Evolutionary conservation across 1,139 yeast species (phyloP).

Genomic region (Cylindricascospora bacillispora): DNA sequence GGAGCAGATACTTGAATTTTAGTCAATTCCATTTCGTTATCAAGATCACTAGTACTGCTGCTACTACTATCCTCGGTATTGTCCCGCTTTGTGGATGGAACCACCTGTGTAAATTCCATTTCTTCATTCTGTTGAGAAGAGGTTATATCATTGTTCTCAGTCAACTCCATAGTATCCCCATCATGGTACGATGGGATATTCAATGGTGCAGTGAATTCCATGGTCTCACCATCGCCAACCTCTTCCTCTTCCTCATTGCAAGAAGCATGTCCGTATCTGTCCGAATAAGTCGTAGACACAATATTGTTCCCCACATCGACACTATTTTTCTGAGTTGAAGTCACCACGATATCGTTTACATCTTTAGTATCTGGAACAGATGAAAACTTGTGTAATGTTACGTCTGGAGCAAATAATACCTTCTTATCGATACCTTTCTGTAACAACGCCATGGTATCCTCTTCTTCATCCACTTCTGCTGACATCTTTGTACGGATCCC

Average conservation of each 20-base stretch:
- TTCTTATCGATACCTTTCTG: conserved; percentile 29
- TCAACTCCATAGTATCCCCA: conserved; percentile 1
- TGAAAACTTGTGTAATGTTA: conserved; percentile 54
- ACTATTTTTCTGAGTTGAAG: conserved; percentile 8
- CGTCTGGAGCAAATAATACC: conserved; percentile 69
- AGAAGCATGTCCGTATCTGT: too few relatives aligned
- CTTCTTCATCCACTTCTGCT: neutral
- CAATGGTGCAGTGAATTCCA: conserved; percentile 12
- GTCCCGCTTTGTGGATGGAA: too few relatives aligned
- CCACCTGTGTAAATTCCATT: conserved; percentile 4
- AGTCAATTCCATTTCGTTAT: conserved; percentile 2
- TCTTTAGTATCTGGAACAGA: conserved; percentile 28
- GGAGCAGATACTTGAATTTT: conserved; percentile 1
- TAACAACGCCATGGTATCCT: conserved; percentile 6
- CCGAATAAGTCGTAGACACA: conserved; percentile 1
- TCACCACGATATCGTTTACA: conserved; percentile 5
- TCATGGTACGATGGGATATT: neutral
- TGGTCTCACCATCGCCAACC: conserved; percentile 7
- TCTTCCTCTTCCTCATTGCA: too few relatives aligned
- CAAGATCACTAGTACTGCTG: too few relatives aligned
- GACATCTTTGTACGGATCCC: too few relatives aligned
- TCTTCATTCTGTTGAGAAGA: conserved; percentile 11
- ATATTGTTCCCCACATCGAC: neutral
- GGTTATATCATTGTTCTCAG: conserved; percentile 1
- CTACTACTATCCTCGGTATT: too few relatives aligned